Percentiles rank a stretch among this genome's conserved stretches.
Conservation (phyloP, 768 basidiomycete genomes). For the Tricholoma terreum region DNA sequence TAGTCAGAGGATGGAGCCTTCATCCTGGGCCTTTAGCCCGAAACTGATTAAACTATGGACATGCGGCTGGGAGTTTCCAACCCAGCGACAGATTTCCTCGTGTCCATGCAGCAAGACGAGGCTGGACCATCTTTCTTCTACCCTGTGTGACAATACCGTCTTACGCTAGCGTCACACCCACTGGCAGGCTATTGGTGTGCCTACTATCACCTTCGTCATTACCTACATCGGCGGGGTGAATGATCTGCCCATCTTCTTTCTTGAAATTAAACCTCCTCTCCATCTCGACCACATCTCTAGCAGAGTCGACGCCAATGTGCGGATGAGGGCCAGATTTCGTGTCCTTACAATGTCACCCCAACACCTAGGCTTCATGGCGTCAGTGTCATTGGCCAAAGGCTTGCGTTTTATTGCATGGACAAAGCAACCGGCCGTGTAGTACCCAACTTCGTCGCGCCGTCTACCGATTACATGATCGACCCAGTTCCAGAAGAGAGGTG, state of each 20-base stretch:
- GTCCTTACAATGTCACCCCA: conserved; percentile 7
- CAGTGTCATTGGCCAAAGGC: conserved; percentile 13
- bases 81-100: no score
- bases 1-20: no score
- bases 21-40: no score
- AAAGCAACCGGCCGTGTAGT: conserved; percentile 5
- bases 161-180: no score
- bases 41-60: no score
- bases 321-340: conserved; percentile 10
- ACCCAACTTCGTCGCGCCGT: conserved; percentile 3
- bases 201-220: conserved; percentile 7
- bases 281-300: conserved; percentile 8
- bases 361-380: conserved; percentile 11
- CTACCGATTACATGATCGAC: conserved; percentile 3
- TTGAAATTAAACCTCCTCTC: conserved; percentile 9
- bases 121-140: no score
- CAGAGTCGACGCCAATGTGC: conserved; percentile 9
- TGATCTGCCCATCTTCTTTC: conserved; percentile 12
- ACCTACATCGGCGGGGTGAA: conserved; percentile 11
- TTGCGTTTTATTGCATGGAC: conserved; percentile 10
- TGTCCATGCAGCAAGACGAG: no score
- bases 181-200: conserved; percentile 8
- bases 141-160: no score
- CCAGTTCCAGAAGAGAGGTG: conserved; percentile 8
- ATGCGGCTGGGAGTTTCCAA: no score